A percentile compares a stretch with the other conserved stretches of the same genome.
Conservation (phyloP, 495 filamentous ascomycete genomes). For the Aspergillus ostianus region DNA sequence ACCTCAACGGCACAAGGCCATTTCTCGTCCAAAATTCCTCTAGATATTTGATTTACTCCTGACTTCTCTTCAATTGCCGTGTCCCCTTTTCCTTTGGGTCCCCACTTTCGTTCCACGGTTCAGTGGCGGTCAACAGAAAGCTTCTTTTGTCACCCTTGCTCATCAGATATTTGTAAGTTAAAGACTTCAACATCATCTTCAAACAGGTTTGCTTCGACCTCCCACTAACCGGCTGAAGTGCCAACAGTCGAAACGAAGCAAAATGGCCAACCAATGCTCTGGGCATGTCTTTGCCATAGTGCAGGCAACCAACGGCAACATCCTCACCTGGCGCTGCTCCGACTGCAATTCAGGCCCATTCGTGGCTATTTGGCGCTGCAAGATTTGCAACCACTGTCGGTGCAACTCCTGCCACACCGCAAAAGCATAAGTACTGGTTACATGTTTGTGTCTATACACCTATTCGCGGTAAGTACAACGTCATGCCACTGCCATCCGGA, state of each 20-base stretch:
- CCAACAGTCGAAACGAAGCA: constrained; percentile 7
- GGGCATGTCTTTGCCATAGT: constrained; percentile 47
- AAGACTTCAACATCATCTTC: background rate
- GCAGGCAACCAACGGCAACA: constrained; percentile 48
- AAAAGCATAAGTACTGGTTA: constrained; percentile 34
- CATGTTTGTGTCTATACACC: constrained; percentile 1
- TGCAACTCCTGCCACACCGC: constrained; percentile 47
- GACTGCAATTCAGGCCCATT: constrained; percentile 52
- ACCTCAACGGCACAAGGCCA: background rate
- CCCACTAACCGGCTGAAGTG: background rate
- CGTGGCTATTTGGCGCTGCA: constrained; percentile 50
- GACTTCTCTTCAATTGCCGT: background rate
- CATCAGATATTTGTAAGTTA: background rate
- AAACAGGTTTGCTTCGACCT: background rate
- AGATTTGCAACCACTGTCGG: constrained; percentile 47
- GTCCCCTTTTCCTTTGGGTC: background rate
- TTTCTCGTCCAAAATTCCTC: background rate
- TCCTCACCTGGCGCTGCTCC: constrained; percentile 49
- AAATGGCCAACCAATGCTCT: constrained; percentile 49
- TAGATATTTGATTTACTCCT: background rate
- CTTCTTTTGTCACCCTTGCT: background rate
- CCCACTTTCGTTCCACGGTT: background rate
- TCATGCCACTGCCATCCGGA: constrained; percentile 1
- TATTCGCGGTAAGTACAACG: constrained; percentile 1
- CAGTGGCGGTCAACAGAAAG: background rate